A percentile compares a stretch with the other conserved stretches of the same genome.
These are phyloP conservation scores for Biscogniauxia mediterranea DNA, from an alignment of 2,329 filamentous ascomycete genomes.

Conservation along the genomic window DNA sequence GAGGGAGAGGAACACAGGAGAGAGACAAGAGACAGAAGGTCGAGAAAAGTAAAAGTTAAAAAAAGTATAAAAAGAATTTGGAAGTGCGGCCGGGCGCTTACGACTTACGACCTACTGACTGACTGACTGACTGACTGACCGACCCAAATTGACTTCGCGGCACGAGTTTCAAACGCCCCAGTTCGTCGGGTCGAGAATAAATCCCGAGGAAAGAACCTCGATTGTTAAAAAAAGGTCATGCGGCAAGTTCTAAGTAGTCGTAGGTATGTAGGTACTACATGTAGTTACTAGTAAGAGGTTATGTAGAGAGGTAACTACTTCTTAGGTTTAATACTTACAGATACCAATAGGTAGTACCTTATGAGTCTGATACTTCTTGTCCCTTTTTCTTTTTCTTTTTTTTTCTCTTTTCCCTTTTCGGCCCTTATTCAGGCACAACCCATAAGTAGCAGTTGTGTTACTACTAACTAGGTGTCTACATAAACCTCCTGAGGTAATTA, in stretches of 20 bases:
- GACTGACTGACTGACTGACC: not conserved
- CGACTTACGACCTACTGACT: not conserved
- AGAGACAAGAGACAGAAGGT: not conserved
- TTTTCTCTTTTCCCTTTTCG: too few species aligned
- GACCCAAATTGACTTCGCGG: not conserved
- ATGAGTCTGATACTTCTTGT: too few species aligned
- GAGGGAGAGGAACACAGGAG: not conserved
- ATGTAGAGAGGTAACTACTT: not conserved
- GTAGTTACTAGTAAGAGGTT: not conserved
- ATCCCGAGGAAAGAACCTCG: not conserved
- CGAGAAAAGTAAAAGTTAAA: not conserved
- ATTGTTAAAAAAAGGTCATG: too few species aligned
- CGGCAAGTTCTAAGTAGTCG: too few species aligned
- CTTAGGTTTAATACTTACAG: too few species aligned
- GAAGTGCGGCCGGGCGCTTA: not conserved
- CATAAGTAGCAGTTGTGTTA: too few species aligned
- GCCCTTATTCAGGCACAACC: too few species aligned
- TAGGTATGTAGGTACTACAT: too few species aligned
- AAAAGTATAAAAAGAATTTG: not conserved
- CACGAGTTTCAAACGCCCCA: not conserved
- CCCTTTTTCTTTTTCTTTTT: too few species aligned
- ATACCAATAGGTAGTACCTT: too few species aligned
- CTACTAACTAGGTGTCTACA: too few species aligned
- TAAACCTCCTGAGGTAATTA: too few species aligned
- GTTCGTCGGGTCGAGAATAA: conserved; percentile 3